A percentile compares a stretch with the other conserved stretches of the same genome.
These are phyloP conservation scores for Agrostemma githago DNA, from an alignment of 148 eudicot species.

Conservation along the genomic window DNA sequence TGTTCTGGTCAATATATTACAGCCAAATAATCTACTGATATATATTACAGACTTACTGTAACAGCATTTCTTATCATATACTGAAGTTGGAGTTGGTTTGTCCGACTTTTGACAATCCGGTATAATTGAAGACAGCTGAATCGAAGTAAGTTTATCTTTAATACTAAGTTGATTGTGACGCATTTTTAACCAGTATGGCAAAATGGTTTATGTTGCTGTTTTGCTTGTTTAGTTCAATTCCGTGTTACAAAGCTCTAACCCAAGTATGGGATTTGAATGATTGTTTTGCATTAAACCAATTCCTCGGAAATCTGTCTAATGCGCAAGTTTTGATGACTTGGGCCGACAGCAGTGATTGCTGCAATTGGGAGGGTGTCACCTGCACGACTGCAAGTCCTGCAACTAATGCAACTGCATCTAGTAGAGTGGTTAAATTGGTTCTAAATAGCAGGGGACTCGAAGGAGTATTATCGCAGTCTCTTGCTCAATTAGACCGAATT, in stretches of 20 bases:
- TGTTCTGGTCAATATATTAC: neutral
- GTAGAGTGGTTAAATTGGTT: constrained; percentile 45
- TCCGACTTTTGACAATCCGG: too few relatives aligned
- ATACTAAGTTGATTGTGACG: too few relatives aligned
- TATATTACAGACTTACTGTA: too few relatives aligned
- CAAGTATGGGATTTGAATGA: constrained; percentile 55
- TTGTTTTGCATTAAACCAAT: constrained; percentile 50
- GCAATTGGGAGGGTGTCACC: constrained; percentile 68
- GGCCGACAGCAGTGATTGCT: constrained; percentile 41
- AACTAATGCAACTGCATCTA: neutral
- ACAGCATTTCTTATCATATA: too few relatives aligned
- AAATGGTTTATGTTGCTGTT: neutral
- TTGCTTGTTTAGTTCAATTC: constrained; percentile 11
- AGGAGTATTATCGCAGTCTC: constrained; percentile 54
- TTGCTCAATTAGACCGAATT: constrained; percentile 47
- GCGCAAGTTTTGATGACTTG: constrained; percentile 45
- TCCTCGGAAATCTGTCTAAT: constrained; percentile 57
- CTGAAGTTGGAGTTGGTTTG: too few relatives aligned
- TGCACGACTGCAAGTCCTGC: constrained; percentile 33
- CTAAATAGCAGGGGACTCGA: constrained; percentile 40
- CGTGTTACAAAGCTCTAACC: constrained; percentile 34
- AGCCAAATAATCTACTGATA: too few relatives aligned
- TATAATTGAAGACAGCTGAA: too few relatives aligned
- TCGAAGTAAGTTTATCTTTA: too few relatives aligned
- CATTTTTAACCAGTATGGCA: too few relatives aligned